These are phyloP conservation scores for Citrullus colocynthis DNA, from an alignment of 306 rosid genomes.

Conservation along the genomic window DNA sequence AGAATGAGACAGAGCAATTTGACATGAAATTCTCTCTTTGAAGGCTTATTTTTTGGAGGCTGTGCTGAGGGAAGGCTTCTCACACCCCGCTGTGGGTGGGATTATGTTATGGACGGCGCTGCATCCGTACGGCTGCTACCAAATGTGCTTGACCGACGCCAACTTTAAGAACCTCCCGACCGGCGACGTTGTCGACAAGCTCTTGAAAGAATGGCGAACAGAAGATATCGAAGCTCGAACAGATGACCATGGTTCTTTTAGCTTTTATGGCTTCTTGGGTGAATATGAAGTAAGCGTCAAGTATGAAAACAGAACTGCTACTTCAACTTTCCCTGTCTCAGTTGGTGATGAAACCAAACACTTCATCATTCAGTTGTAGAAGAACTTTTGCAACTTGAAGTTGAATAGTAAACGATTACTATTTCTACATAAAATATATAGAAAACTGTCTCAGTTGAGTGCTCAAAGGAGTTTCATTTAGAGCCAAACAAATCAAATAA, in stretches of 20 bases:
- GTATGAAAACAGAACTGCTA: slow-evolving; percentile 27
- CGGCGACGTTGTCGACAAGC: slow-evolving; percentile 72
- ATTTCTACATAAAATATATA: neutral
- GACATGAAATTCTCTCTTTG: neutral
- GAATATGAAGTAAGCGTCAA: slow-evolving; percentile 36
- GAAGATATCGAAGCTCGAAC: slow-evolving; percentile 30
- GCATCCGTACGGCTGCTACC: slow-evolving; percentile 71
- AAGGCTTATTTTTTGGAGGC: slow-evolving; percentile 64
- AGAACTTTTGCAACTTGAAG: neutral
- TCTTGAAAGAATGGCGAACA: slow-evolving; percentile 63
- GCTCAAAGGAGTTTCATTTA: neutral
- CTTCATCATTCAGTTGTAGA: slow-evolving; percentile 34
- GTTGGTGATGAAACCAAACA: slow-evolving; percentile 63
- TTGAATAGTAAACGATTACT: neutral
- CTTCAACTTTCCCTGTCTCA: slow-evolving; percentile 46
- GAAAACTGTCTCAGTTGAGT: neutral
- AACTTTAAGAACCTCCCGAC: slow-evolving; percentile 57
- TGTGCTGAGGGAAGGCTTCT: slow-evolving; percentile 76
- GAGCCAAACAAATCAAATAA: neutral
- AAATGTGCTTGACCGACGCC: slow-evolving; percentile 74
- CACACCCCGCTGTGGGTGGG: slow-evolving; percentile 75
- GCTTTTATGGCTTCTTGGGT: slow-evolving; percentile 80
- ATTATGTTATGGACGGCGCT: slow-evolving; percentile 86
- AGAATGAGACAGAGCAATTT: neutral
- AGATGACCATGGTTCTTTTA: slow-evolving; percentile 52